Conservation (phyloP, 2,329 filamentous ascomycete genomes). For the Thielaviopsis musarum region DNA sequence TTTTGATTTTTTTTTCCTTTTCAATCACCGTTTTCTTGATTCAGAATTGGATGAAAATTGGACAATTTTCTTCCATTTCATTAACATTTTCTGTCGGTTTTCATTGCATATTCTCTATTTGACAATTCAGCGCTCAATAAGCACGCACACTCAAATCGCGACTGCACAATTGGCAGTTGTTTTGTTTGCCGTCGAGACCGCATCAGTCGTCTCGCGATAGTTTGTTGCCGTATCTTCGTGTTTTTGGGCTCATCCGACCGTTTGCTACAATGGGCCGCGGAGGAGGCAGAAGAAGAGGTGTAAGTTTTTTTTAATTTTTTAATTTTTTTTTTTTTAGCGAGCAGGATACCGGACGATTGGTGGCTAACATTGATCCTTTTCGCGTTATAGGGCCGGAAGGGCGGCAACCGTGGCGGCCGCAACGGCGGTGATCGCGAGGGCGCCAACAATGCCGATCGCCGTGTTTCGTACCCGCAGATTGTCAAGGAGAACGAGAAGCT, state of each 20-base stretch:
- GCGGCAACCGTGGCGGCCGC: slow-evolving; percentile 10
- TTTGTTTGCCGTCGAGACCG: not conserved
- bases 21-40: not conserved
- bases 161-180: not conserved
- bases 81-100: not conserved
- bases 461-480: slow-evolving; percentile 21
- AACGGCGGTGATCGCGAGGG: slow-evolving; percentile 7
- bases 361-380: not conserved
- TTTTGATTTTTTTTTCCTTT: not conserved
- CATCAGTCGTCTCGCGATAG: not conserved
- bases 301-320: too few species aligned
- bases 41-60: not conserved
- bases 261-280: slow-evolving; percentile 9
- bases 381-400: slow-evolving; percentile 7
- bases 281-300: slow-evolving; percentile 12
- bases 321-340: not conserved
- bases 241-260: not conserved
- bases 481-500: slow-evolving; percentile 69
- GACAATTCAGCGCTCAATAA: too few species aligned
- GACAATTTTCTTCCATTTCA: not conserved
- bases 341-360: not conserved
- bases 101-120: not conserved
- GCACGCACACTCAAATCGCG: not conserved
- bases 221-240: not conserved
- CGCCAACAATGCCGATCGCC: slow-evolving; percentile 5